These are phyloP conservation scores for Corchorus capsularis DNA, from an alignment of 345 rosid species.

Conservation along the genomic window DNA sequence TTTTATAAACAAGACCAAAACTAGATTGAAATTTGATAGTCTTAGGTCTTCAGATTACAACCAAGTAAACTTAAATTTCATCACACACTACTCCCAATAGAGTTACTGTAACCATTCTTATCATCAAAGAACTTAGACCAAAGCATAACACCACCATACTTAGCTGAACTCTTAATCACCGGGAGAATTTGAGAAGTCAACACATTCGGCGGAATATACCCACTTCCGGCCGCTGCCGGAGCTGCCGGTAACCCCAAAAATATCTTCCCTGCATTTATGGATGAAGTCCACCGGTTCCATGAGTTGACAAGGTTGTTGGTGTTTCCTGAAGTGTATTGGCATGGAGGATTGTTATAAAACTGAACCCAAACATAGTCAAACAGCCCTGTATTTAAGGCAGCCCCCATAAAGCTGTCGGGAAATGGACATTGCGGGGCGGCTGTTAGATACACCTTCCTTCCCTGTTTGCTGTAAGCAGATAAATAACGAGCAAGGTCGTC, in stretches of 20 bases:
- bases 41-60: not conserved
- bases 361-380: conserved; percentile 64
- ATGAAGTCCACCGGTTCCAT: conserved; percentile 59
- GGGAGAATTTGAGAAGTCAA: conserved; percentile 48
- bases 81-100: conserved; percentile 46
- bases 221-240: conserved; percentile 52
- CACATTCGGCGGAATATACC: conserved; percentile 48
- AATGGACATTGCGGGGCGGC: conserved; percentile 75
- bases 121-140: conserved; percentile 64
- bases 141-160: conserved; percentile 69
- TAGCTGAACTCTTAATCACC: conserved; percentile 37
- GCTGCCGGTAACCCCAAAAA: conserved; percentile 68
- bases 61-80: not conserved
- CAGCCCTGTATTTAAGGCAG: conserved; percentile 47
- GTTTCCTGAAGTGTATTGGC: conserved; percentile 44
- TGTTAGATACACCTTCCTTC: conserved; percentile 54
- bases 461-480: conserved; percentile 30
- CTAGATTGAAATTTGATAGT: not conserved
- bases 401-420: conserved; percentile 49
- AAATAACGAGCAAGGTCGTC: conserved; percentile 50
- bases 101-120: conserved; percentile 48
- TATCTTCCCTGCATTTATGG: conserved; percentile 33
- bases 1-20: not conserved
- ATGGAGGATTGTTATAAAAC: conserved; percentile 65
- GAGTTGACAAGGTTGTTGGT: conserved; percentile 38